These are phyloP conservation scores for Fusarium scirpi DNA, from an alignment of 2,329 filamentous ascomycete genomes.

Conservation along the genomic window DNA sequence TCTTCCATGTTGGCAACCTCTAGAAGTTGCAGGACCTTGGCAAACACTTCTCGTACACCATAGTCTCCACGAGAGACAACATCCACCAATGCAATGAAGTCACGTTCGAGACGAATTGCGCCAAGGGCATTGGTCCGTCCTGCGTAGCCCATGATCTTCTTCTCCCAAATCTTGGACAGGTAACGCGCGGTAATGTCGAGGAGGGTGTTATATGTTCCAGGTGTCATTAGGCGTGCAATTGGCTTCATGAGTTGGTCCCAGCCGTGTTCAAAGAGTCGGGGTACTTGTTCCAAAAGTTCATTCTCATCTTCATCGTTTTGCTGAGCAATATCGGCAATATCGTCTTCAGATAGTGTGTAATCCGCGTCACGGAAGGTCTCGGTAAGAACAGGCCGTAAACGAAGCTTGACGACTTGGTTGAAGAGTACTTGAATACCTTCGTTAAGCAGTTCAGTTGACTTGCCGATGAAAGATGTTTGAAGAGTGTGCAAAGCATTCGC, in stretches of 20 bases:
- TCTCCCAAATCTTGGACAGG: conserved; percentile 84
- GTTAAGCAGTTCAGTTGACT: conserved; percentile 82
- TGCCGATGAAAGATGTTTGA: conserved; percentile 77
- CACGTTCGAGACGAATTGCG: conserved; percentile 84
- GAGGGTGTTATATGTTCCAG: conserved; percentile 79
- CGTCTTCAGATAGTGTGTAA: conserved; percentile 77
- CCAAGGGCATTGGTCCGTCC: conserved; percentile 85
- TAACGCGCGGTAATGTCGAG: conserved; percentile 80
- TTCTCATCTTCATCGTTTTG: conserved; percentile 67
- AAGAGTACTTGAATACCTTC: conserved; percentile 90
- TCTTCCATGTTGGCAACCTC: conserved; percentile 95
- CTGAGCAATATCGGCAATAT: conserved; percentile 67
- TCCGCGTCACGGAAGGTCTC: conserved; percentile 94
- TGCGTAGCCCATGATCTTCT: conserved; percentile 83
- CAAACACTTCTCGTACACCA: conserved; percentile 80
- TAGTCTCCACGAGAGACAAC: conserved; percentile 79
- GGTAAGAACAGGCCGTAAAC: conserved; percentile 83
- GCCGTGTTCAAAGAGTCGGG: conserved; percentile 81
- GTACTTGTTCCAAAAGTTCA: conserved; percentile 74
- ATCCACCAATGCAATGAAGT: conserved; percentile 80
- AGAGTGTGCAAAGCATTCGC: conserved; percentile 75
- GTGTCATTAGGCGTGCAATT: conserved; percentile 84
- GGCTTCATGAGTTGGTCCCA: conserved; percentile 91
- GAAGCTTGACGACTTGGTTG: conserved; percentile 85
- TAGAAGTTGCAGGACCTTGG: conserved; percentile 80